Base-by-base conservation (phyloP, 805 yeast genomes). In the Yamadazyma akitaensis region DNA sequence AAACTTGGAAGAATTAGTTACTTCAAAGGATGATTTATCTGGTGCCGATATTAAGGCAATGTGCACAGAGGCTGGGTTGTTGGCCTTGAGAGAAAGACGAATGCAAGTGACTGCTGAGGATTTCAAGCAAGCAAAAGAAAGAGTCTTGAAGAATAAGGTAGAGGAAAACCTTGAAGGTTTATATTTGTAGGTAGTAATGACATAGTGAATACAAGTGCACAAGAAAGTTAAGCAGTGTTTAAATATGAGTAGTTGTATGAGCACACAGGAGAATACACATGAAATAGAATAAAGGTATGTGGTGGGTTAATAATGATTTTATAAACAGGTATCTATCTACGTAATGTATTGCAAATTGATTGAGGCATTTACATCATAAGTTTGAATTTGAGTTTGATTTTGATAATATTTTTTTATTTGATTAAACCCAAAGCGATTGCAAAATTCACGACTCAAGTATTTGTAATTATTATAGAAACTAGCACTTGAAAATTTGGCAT, bases 41-140 rank as follows among this genome's bases (percentile, higher is more conserved):
- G 98, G 98, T 51, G 98, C 98, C 3, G 98, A 92, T 67, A 94
- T 92, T 56, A 92, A 92, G 72, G 98, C 97, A 47, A 89, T 92
- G 53, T 90, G 97, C 65, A 91, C 98, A 1, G 98, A 92, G 65
- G 97, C 98, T 1, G 98, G 98, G 47, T 77, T 92, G 70, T 79
- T 90, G 61, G 98, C 98, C 1, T 75, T 92, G 62, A 84, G 98
- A 68, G 98, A 92, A 67, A 84, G 98, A 68, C 82, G 98, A 71
- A 92, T 92, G 96, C 95, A 90, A 72, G 98, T 92, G 34, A 88
- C 92, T 31, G 94, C 91, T 25, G 88, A 87, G 51, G 99, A 92
- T 64, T 92, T 92, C 73, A 84, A 86, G 65, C 82, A 83, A 54
- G 99, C 97, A 12, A 87, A 90, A 72, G 98, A 92, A 67, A 82